A percentile compares a stretch with the other conserved stretches of the same genome.
Conservation (phyloP, 2,329 filamentous ascomycete species). For the Coleophoma crateriformis region DNA sequence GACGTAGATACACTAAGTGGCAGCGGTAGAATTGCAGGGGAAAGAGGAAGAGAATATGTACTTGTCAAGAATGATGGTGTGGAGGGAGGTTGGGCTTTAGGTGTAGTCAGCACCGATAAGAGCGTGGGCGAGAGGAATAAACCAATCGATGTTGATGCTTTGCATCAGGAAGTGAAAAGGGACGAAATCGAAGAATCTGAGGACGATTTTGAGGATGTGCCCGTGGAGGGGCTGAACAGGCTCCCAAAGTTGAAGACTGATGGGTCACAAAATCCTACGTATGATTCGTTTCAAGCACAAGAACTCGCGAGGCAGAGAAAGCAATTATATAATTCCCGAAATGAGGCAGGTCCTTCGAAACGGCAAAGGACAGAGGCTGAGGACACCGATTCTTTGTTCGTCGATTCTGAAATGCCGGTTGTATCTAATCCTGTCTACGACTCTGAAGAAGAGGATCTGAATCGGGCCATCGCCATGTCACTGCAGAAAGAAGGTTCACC, state of each 20-base stretch:
- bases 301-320: constrained; percentile 20
- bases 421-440: constrained; percentile 5
- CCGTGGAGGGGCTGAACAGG: constrained; percentile 28
- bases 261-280: constrained; percentile 14
- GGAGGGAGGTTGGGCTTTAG: constrained; percentile 92
- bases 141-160: constrained; percentile 84
- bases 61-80: constrained; percentile 92
- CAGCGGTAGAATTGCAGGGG: constrained; percentile 67
- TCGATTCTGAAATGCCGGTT: constrained; percentile 8
- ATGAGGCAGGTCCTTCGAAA: constrained; percentile 10
- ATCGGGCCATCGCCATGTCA: constrained; percentile 77
- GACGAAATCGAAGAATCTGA: constrained; percentile 57
- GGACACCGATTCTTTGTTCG: constrained; percentile 22
- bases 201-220: constrained; percentile 47
- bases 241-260: constrained; percentile 20
- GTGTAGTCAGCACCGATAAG: constrained; percentile 83
- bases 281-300: constrained; percentile 18
- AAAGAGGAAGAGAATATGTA: constrained; percentile 90
- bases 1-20: constrained; percentile 64
- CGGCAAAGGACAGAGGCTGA: constrained; percentile 9
- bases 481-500: constrained; percentile 43
- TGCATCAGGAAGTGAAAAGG: constrained; percentile 49
- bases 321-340: constrained; percentile 12
- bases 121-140: constrained; percentile 75
- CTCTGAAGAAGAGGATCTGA: constrained; percentile 59